Percentiles rank a stretch among this genome's conserved stretches.
Conservation (phyloP, 148 eudicot genomes). For the Dysphania ambrosioides region DNA sequence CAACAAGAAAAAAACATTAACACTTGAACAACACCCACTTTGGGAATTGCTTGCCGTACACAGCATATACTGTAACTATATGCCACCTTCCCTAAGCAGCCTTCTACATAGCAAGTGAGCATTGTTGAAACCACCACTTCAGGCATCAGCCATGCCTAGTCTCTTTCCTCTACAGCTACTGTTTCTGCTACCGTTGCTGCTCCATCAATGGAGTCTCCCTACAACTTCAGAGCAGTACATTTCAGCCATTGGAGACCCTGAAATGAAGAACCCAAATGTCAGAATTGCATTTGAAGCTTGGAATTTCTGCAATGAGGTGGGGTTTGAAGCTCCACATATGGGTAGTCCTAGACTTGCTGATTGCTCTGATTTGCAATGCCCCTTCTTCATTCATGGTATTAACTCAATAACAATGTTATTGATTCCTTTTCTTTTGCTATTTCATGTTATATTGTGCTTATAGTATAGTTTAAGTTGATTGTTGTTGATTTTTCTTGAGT, state of each 20-base stretch:
- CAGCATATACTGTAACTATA: neutral
- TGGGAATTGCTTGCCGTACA: neutral
- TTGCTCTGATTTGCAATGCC: constrained; percentile 32
- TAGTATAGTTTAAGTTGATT: no score
- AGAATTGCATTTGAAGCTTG: constrained; percentile 36
- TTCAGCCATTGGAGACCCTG: constrained; percentile 41
- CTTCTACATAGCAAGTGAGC: neutral
- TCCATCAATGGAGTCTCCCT: constrained; percentile 11
- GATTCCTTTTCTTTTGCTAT: no score
- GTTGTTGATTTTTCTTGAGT: neutral
- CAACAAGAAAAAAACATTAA: neutral
- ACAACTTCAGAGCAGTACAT: neutral
- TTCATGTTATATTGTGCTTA: no score
- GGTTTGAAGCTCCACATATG: constrained; percentile 33
- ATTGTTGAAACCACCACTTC: no score
- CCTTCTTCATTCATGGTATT: constrained; percentile 23
- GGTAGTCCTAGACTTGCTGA: constrained; percentile 40
- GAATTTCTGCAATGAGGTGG: constrained; percentile 44
- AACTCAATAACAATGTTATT: no score
- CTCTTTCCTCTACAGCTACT: neutral
- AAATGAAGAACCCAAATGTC: constrained; percentile 35
- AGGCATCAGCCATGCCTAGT: constrained; percentile 6
- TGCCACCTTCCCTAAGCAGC: no score
- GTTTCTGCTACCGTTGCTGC: constrained; percentile 8
- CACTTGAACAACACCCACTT: neutral